A percentile compares a stretch with the other conserved stretches of the same genome.
Evolutionary conservation across 2,329 filamentous ascomycete species (phyloP).

Genomic region (Clonostachys rhizophaga): DNA sequence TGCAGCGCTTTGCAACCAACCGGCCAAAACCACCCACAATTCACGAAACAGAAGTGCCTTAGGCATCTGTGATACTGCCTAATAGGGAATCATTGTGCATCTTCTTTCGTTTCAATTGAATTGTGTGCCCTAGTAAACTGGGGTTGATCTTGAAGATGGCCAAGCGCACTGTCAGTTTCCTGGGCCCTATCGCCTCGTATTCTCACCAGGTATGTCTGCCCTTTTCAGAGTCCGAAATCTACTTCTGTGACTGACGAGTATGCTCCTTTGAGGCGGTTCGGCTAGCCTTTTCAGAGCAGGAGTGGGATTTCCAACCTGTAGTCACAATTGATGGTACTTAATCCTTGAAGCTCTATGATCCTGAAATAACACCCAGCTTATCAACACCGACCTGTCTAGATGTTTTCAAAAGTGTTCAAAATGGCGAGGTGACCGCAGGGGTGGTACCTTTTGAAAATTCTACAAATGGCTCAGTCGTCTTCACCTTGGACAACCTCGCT

Average conservation of each 20-base stretch:
- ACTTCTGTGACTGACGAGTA: constrained; percentile 6
- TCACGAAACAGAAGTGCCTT: too few species aligned
- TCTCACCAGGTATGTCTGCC: constrained; percentile 40
- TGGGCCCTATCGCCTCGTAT: constrained; percentile 44
- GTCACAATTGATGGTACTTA: constrained; percentile 42
- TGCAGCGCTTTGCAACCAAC: constrained; percentile 13
- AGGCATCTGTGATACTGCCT: too few species aligned
- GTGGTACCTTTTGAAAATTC: constrained; percentile 96
- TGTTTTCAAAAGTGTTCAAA: constrained; percentile 76
- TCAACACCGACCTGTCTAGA: constrained; percentile 37
- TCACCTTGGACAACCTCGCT: constrained; percentile 84
- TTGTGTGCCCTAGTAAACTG: too few species aligned
- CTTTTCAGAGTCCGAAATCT: constrained; percentile 5
- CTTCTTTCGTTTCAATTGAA: too few species aligned
- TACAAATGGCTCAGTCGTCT: constrained; percentile 86
- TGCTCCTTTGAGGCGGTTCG: constrained; percentile 30
- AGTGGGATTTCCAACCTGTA: constrained; percentile 44
- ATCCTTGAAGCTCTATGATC: background rate
- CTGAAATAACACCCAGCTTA: too few species aligned
- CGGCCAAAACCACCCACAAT: too few species aligned
- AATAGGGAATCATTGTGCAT: too few species aligned
- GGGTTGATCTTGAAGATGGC: too few species aligned
- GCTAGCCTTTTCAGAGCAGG: constrained; percentile 39
- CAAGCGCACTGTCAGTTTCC: constrained; percentile 40
- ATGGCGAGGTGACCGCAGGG: constrained; percentile 59